Percentiles rank a stretch among this genome's conserved stretches.
Evolutionary conservation across 768 basidiomycete species (phyloP).

Genomic region (Russula sp.): DNA sequence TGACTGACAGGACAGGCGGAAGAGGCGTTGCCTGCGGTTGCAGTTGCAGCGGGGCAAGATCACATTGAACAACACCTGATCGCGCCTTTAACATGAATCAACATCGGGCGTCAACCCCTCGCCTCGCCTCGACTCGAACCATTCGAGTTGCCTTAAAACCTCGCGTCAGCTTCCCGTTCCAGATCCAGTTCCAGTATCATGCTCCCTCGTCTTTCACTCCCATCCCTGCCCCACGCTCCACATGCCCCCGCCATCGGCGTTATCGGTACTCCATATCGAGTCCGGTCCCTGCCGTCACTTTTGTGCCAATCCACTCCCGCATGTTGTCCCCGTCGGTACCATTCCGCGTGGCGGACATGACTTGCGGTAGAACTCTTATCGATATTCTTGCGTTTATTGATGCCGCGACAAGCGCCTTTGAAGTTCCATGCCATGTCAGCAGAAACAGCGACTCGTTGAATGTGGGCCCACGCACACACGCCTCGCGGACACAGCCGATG

Average conservation of each 20-base stretch:
- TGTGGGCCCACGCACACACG: background rate
- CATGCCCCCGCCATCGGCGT: background rate
- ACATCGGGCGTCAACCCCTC: constrained; percentile 2
- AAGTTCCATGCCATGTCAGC: constrained; percentile 2
- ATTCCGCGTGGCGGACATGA: background rate
- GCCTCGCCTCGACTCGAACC: background rate
- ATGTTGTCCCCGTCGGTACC: background rate
- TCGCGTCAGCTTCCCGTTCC: background rate
- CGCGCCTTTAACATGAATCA: constrained; percentile 1
- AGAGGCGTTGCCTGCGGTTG: background rate
- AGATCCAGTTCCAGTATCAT: background rate
- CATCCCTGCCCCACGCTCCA: background rate
- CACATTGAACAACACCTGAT: background rate
- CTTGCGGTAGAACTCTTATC: background rate
- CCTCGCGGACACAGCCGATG: constrained; percentile 1
- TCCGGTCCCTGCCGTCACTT: background rate
- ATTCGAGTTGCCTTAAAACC: too few species aligned
- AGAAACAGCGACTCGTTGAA: background rate
- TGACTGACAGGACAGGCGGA: background rate
- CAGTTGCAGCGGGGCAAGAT: background rate
- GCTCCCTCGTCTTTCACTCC: too few species aligned
- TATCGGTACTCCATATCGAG: background rate
- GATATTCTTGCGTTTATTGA: background rate
- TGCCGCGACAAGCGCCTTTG: background rate
- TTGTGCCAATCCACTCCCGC: too few species aligned